Base-by-base conservation (phyloP, 345 rosid species). In the Linum lewisii region DNA sequence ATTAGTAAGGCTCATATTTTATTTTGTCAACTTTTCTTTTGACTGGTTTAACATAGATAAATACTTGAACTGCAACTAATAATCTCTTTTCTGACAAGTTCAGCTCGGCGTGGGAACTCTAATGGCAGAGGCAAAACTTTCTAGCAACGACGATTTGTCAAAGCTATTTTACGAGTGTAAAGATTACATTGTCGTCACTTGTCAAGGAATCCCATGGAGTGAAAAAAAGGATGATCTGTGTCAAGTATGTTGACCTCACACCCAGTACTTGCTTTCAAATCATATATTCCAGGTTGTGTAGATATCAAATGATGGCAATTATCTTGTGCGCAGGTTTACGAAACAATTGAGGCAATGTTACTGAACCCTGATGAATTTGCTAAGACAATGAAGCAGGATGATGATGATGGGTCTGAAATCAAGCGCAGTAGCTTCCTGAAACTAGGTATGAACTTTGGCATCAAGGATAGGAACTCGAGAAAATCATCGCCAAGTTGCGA, bases 131-230 rank as follows among this genome's bases (percentile, higher is more conserved):
- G 75, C 81, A 49, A 68, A 73, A 63, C 64, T 93, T 59, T 75
- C 83, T 20, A 38, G 72, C 25, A 77, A 80, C 21, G 77, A 74
- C 50, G 74, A 75, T 68, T 77, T 87, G 73, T 82, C 85, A 9
- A 89, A 84, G 78, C 79, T 84, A 62, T 87, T 79, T 72, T 63
- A 70, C 8, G 91, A 89, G 67, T 89, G 97, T 82, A 93, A 89
- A 78, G 95, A 89, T 69, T 93, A 77, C 38, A 66, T 85, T 42
- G 62, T 84, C 34, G 74, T 80, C 29, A 71, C 72, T 71, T 93
- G 85, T 77, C 97, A 83, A 73, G 84, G 81, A 63, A 68, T 72
- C 11, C 21, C 67, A 61, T 79, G 85, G 83, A 62, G 23, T 20
- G 91, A 85, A 58, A 93, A 84, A 77, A 63, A 83, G 54, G 92